Evolutionary conservation across 495 filamentous ascomycete genomes (phyloP).

Genomic region (Aspergillus cavernicola): DNA sequence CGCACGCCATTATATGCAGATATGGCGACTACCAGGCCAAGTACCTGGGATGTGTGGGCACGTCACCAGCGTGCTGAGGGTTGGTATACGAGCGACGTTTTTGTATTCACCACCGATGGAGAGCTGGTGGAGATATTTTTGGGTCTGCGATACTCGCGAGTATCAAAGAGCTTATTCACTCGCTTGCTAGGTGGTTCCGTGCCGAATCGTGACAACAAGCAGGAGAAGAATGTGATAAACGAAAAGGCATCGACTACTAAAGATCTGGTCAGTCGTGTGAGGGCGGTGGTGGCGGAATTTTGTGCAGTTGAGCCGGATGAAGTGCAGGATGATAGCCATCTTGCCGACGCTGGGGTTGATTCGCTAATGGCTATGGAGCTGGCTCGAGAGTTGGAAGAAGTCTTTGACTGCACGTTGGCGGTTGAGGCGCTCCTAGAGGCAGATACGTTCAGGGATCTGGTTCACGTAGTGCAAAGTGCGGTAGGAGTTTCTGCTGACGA

Average conservation of each 20-base stretch:
- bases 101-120: constrained; percentile 43
- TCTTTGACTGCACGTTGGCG: constrained; percentile 38
- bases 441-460: constrained; percentile 19
- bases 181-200: constrained; percentile 4
- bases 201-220: not conserved
- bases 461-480: constrained; percentile 8
- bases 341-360: constrained; percentile 52
- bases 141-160: constrained; percentile 44
- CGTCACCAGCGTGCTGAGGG: constrained; percentile 32
- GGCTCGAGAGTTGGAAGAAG: constrained; percentile 44
- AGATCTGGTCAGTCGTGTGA: constrained; percentile 13
- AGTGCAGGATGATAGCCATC: constrained; percentile 31
- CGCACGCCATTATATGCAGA: constrained; percentile 36
- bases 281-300: constrained; percentile 22
- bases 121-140: constrained; percentile 47
- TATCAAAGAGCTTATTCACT: constrained; percentile 41
- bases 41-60: constrained; percentile 45
- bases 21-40: constrained; percentile 15
- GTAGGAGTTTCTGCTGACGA: constrained; percentile 3
- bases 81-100: constrained; percentile 47
- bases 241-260: not conserved
- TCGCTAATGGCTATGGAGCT: constrained; percentile 56
- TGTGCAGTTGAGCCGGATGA: constrained; percentile 43
- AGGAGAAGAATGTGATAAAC: not conserved
- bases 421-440: constrained; percentile 36